Conservation (phyloP, 2,329 filamentous ascomycete species). For the Neurospora sp. region DNA sequence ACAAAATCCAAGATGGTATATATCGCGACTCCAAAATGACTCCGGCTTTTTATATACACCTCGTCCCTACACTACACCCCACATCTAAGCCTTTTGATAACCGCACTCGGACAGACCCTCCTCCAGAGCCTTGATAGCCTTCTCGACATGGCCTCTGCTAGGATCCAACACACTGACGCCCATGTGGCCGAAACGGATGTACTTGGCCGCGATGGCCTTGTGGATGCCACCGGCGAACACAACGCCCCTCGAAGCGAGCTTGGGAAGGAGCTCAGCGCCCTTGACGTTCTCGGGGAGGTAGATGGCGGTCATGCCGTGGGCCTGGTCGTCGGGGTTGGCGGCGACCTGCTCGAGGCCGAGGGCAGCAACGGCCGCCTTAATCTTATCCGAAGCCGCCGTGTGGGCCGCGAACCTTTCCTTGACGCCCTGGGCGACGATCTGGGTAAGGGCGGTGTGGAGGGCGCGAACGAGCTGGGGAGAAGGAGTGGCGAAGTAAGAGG, state of each 20-base stretch:
- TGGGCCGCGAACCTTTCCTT: slow-evolving; percentile 77
- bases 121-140: slow-evolving; percentile 70
- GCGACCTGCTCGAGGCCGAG: slow-evolving; percentile 85
- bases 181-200: slow-evolving; percentile 97
- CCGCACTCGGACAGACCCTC: slow-evolving; percentile 67
- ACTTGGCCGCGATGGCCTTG: slow-evolving; percentile 88
- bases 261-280: slow-evolving; percentile 75
- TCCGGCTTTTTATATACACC: slow-evolving; percentile 3
- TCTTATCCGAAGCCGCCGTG: slow-evolving; percentile 65
- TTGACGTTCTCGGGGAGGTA: slow-evolving; percentile 81
- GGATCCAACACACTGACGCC: slow-evolving; percentile 84
- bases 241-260: slow-evolving; percentile 75
- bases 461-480: slow-evolving; percentile 90
- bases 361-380: slow-evolving; percentile 74
- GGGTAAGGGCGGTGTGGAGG: slow-evolving; percentile 76
- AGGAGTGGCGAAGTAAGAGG: slow-evolving; percentile 95
- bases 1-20: background rate
- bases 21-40: background rate
- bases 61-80: background rate
- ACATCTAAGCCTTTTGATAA: slow-evolving; percentile 37
- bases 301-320: slow-evolving; percentile 96
- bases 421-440: slow-evolving; percentile 74
- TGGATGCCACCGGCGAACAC: slow-evolving; percentile 93
- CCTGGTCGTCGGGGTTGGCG: slow-evolving; percentile 77
- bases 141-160: slow-evolving; percentile 70